A percentile compares a stretch with the other conserved stretches of the same genome.
Evolutionary conservation across 2,329 filamentous ascomycete genomes (phyloP).

Genomic region (Rutstroemia sp.): DNA sequence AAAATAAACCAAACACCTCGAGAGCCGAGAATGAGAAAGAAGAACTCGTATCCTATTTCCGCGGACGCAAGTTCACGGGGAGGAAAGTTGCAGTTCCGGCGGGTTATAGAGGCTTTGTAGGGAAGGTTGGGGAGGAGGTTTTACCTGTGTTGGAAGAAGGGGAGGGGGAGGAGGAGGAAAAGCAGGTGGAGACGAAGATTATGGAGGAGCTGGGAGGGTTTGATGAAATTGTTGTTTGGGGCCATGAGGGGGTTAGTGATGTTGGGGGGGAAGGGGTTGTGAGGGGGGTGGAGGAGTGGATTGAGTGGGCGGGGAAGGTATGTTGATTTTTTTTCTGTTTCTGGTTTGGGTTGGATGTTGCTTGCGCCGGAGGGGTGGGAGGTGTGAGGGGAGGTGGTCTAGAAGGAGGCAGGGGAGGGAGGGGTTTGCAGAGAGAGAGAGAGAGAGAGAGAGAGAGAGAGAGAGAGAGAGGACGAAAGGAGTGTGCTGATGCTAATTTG

Average conservation of each 20-base stretch:
- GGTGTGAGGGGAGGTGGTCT: too few species aligned
- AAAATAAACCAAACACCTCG: too few species aligned
- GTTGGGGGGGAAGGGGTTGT: conserved; percentile 64
- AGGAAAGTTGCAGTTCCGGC: not conserved
- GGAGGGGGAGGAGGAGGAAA: conserved; percentile 36
- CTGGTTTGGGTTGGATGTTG: not conserved
- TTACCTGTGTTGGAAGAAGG: conserved; percentile 38
- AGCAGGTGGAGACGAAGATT: conserved; percentile 43
- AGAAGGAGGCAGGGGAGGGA: too few species aligned
- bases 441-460: too few species aligned
- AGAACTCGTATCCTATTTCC: conserved; percentile 2
- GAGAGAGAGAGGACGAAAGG: too few species aligned
- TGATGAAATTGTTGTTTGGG: conserved; percentile 74
- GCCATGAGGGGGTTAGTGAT: conserved; percentile 62
- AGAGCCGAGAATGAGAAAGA: not conserved
- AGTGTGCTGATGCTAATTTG: too few species aligned
- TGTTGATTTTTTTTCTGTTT: not conserved
- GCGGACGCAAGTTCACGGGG: conserved; percentile 11
- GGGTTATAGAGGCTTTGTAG: not conserved
- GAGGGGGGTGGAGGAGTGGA: conserved; percentile 43
- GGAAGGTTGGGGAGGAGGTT: not conserved
- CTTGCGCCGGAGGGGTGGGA: too few species aligned
- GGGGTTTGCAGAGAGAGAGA: too few species aligned
- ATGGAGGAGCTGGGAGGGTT: conserved; percentile 63
- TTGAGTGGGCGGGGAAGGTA: conserved; percentile 63